phyloP scores from a whole-genome alignment of 768 basidiomycete genomes.

The Leccinum subgranulosum region DNA sequence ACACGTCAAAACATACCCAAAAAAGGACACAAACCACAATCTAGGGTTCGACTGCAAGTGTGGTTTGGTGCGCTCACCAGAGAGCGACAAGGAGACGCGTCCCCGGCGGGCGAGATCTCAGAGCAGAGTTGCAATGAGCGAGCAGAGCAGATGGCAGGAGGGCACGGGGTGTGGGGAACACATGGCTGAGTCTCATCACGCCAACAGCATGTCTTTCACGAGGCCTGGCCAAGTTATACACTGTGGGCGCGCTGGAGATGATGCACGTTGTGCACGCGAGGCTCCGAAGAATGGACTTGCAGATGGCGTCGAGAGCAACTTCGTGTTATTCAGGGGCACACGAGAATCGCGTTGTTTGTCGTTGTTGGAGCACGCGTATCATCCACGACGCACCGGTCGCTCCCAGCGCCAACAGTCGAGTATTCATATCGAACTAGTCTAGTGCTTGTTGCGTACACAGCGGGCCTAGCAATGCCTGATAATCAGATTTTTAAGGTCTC shows the following conservation, averaged over 20 bases:
- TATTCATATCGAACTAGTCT: constrained; percentile 1
- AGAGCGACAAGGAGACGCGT: constrained; percentile 6
- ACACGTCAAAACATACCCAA: constrained; percentile 22
- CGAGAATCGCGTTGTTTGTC: constrained; percentile 38
- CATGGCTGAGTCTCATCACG: constrained; percentile 6
- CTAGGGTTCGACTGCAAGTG: constrained; percentile 14
- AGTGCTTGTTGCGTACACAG: constrained; percentile 9
- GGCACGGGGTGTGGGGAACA: constrained; percentile 16
- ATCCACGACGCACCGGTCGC: constrained; percentile 9
- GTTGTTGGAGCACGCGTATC: constrained; percentile 39
- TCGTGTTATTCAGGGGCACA: constrained; percentile 11
- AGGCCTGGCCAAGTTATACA: constrained; percentile 9
- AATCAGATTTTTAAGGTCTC: constrained; percentile 86
- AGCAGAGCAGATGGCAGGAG: constrained; percentile 2
- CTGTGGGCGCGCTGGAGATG: background rate
- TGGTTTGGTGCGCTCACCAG: background rate
- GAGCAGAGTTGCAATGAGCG: background rate
- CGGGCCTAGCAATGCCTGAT: constrained; percentile 61
- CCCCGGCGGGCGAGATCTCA: background rate
- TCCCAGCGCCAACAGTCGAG: constrained; percentile 14
- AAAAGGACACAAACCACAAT: constrained; percentile 13
- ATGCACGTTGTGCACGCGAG: background rate
- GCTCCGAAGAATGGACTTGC: background rate
- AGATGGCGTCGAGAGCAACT: background rate
- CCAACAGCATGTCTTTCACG: constrained; percentile 19